Base-by-base conservation (phyloP, 2,329 filamentous ascomycete species). In the Pezicula carpinea region DNA sequence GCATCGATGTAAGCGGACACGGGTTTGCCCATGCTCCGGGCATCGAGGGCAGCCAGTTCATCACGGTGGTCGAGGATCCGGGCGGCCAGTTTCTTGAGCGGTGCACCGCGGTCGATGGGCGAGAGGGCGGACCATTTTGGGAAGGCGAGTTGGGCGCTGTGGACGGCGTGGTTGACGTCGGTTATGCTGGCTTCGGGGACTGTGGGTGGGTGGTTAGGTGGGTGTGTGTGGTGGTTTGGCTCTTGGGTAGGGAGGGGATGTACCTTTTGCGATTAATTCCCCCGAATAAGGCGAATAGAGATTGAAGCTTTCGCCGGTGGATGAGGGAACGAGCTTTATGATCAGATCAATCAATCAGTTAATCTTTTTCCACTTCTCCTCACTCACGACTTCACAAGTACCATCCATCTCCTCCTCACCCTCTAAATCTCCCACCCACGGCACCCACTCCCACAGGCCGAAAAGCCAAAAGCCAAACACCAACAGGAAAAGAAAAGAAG, bases 81-180 rank as follows among this genome's bases (percentile, higher is more conserved):
- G 48, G 83, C 77, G 21, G 83, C 81, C 15, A 90, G 76, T 65
- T 82, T 85, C 63, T 71, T 69, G 73, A 91, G 75, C 46, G 89
- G 65, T 13, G 72, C 72, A 32, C 80, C 85, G 32, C 85, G 79
- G 42, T 84, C 79, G 3, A 80, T 80, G 15, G 74, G 74, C 15
- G 78, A 71, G 40, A 89, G 73, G 19, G 76, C 71, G 51, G 77
- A 76, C 86, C 86, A 90, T 13, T 75, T 71, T 1, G 80, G 72
- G 47, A 89, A 80, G 2, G 86, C 85, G 52, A 74, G 72, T 44
- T 81, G 76, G 32, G 85, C 85, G 3, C 85, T 80, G 26, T 74
- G 68, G 19, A 89, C 84, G 14, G 85, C 85, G 11, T 65, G 66
- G 63, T 89, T 80, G 42, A 88, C 76, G 65, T 89, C 84, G 18